Conservation (phyloP, 768 basidiomycete genomes). For the Hirschioporus abietinus region DNA sequence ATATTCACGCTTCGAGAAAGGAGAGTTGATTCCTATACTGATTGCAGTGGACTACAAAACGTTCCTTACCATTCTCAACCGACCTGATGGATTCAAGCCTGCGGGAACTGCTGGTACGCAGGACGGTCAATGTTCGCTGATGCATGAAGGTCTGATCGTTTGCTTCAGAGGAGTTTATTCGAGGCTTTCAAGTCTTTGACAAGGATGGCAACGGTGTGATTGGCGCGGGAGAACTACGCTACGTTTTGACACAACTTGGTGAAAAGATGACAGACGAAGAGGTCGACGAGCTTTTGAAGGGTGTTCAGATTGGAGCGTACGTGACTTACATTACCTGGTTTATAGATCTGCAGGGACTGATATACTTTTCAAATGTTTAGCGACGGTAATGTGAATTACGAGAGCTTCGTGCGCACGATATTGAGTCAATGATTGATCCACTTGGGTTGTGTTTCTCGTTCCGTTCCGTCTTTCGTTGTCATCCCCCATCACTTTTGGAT, state of each 20-base stretch:
- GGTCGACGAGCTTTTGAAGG: constrained; percentile 96
- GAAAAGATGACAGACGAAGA: constrained; percentile 99
- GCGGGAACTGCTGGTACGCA: constrained; percentile 89
- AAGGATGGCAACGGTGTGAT: constrained; percentile 92
- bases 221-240: constrained; percentile 84
- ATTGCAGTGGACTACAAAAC: constrained; percentile 82
- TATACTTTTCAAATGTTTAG: constrained; percentile 33
- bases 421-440: constrained; percentile 62
- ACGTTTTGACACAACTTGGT: constrained; percentile 91
- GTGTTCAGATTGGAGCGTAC: constrained; percentile 85
- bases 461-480: not conserved
- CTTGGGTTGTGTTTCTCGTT: not conserved
- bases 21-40: not conserved
- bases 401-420: constrained; percentile 93
- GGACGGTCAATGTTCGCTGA: not conserved
- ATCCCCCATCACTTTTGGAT: not conserved
- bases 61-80: constrained; percentile 86
- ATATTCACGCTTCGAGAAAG: constrained; percentile 4
- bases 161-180: constrained; percentile 91
- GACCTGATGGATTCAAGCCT: constrained; percentile 95
- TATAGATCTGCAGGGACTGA: constrained; percentile 7
- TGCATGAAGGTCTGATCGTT: constrained; percentile 5
- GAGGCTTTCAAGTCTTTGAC: constrained; percentile 98
- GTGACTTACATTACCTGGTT: constrained; percentile 25
- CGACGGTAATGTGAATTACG: constrained; percentile 96